These are phyloP conservation scores for Acrodontium crateriforme DNA, from an alignment of 2,329 filamentous ascomycete species.

Conservation along the genomic window DNA sequence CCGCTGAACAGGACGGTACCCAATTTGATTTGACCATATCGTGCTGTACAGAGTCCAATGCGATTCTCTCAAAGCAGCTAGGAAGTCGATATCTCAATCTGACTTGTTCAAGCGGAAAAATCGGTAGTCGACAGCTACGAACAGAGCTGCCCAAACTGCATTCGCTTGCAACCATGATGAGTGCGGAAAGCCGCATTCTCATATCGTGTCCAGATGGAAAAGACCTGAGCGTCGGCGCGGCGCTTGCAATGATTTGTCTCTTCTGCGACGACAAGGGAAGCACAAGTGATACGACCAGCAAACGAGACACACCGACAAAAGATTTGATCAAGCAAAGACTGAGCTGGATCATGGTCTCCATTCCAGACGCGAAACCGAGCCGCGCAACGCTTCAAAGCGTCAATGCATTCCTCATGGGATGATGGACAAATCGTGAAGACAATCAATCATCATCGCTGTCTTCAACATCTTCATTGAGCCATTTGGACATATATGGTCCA, in stretches of 20 bases:
- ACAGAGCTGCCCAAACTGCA: conserved; percentile 48
- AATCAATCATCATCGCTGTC: conserved; percentile 17
- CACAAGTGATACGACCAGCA: conserved; percentile 1
- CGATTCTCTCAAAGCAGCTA: conserved; percentile 12
- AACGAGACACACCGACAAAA: conserved; percentile 42
- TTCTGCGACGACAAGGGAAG: conserved; percentile 53
- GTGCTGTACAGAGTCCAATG: conserved; percentile 31
- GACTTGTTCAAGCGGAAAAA: conserved; percentile 56
- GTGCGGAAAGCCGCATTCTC: conserved; percentile 24
- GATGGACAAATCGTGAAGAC: too few species aligned
- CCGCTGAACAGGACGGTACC: conserved; percentile 25
- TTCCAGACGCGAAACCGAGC: conserved; percentile 70
- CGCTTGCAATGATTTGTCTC: conserved; percentile 62
- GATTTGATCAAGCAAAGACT: conserved; percentile 61
- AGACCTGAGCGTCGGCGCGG: conserved; percentile 66
- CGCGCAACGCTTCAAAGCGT: conserved; percentile 79
- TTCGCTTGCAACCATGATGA: conserved; percentile 1
- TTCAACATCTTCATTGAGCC: conserved; percentile 17
- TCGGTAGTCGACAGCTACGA: conserved; percentile 72
- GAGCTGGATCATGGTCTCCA: conserved; percentile 67
- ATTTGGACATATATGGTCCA: conserved; percentile 54
- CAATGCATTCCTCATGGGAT: conserved; percentile 70
- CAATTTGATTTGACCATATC: conserved; percentile 27
- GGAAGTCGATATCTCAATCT: conserved; percentile 42
- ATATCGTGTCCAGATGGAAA: conserved; percentile 64